phyloP scores from a whole-genome alignment of 345 rosid genomes.

The Euphorbia pulcherrima region DNA sequence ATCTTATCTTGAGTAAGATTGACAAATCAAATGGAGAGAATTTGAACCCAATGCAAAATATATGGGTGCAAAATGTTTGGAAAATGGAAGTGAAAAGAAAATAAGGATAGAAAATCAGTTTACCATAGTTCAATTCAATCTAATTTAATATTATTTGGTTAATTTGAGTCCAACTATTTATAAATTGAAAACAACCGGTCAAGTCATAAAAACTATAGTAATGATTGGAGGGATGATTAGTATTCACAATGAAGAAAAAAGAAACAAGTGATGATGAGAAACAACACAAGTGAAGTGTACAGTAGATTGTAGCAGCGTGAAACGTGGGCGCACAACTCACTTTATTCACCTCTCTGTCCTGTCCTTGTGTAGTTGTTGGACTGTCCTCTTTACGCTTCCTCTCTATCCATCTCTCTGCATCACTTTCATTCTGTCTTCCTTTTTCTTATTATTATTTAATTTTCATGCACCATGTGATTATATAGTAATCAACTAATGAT shows the following conservation, averaged over 20 bases:
- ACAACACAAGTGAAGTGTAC: no score
- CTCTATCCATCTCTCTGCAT: not conserved
- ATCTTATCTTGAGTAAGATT: no score
- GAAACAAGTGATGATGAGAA: constrained; percentile 17
- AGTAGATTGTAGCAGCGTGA: constrained; percentile 6
- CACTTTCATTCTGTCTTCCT: not conserved
- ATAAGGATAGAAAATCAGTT: no score
- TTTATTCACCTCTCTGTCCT: constrained; percentile 15
- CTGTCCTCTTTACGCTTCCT: constrained; percentile 17
- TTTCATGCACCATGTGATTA: not conserved
- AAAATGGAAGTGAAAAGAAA: no score
- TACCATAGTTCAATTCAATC: no score
- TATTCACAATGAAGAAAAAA: not conserved
- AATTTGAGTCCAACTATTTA: no score
- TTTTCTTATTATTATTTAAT: not conserved
- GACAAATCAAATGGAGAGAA: no score
- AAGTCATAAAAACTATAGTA: not conserved
- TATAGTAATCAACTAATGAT: not conserved
- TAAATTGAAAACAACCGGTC: no score
- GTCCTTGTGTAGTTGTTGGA: not conserved
- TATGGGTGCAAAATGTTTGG: no score
- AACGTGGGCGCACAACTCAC: constrained; percentile 11
- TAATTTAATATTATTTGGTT: no score
- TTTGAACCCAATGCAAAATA: no score
- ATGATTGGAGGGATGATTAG: constrained; percentile 20